Evolutionary conservation across 148 eudicot genomes (phyloP), one percentile per base, ranked within the genome.

Genomic region (Pouteria glomerata): DNA sequence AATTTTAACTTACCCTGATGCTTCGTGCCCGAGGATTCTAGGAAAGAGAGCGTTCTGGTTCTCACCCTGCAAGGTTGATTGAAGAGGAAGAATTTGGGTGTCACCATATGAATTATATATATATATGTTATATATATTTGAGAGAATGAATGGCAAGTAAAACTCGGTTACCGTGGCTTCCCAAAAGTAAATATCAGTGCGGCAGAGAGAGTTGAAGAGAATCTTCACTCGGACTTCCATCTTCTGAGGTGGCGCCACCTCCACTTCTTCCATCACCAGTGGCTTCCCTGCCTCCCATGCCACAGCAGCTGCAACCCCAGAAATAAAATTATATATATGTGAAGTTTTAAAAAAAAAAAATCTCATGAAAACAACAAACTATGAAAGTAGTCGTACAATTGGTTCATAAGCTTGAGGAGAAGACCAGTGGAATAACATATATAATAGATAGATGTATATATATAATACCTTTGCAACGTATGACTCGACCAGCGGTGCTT

Each of bases 21-120:
- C 82, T 68, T 84, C 87, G 41, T 84, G 87, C 31, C 87, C 87
- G 13, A 84, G 66, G 55, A 84, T 84, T 37, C 85, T 71, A 33
- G 87, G 87, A 77, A 73, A 81, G 29, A 68, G 0, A 0, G 78
- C n/a, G n/a, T n/a, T n/a, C n/a, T n/a, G 68, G 53, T 75, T 51
- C 44, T 75, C 68, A 51, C 73, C 78, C 78, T 75, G 76, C 64
- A 67, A 58, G 10, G n/a, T n/a, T n/a, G n/a, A 74, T 2, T 63
- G 74, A 19, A 63, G 1, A 41, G 23, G 74, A 68, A 4, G 68
- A 67, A 75, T 75, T 39, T 47, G n/a, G 48, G 6, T 51, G 55
- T 51, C 24, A 51, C 24, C 55, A 51, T 51, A 3, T 6, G 18
- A 5, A 11, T 23, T 16, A 3, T 18, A n/a, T 16, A 3, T 51